Evolutionary conservation across 2,329 filamentous ascomycete species (phyloP), one percentile per base, ranked within the genome.

Genomic region (Biscogniauxia sp.): DNA sequence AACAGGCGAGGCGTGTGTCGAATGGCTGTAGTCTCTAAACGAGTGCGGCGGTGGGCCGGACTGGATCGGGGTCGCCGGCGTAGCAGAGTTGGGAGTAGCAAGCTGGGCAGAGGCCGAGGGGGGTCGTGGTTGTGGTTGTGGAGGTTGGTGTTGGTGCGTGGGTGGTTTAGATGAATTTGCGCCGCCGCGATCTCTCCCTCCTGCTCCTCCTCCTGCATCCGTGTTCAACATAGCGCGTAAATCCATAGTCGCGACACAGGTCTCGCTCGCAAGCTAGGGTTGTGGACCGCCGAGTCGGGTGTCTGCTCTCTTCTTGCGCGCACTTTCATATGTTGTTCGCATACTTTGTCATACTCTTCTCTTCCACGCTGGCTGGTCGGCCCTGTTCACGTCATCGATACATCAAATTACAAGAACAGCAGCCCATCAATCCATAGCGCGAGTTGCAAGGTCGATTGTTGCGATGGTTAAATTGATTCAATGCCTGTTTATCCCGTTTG

Each of bases 11-110:
- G 77, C 76, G 53, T 84, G 83, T 26, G 73, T 74, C 54, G 75
- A 73, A 62, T 80, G 79, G 64, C 69, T 71, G 64, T 82, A 85
- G 54, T 86, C 84, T 71, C 79, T 79, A 70, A 84, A 84, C 11
- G 74, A 73, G 61, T 81, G 81, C 45, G 77, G 75, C 51, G 76
- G 75, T 3, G 77, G 75, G 8, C 60, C 66, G 56, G 74, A 71
- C 66, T 80, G 81, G 32, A 75, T 64, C 7, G 77, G 77, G 2
- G 77, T 79, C 5, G 70, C 64, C 53, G 75, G 67, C 55, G 74
- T 57, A 59, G 68, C 59, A 55, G 72, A 70, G 62, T 64, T 63
- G 58, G 68, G 60, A 56, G 66, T 32, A 53, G 66, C 51, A 56
- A 69, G 57, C 56, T 15, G 15, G 2, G 70, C 26, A 37, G 72